Evolutionary conservation across 177 flowering plant species (phyloP).

Genomic region (Vitis hybrid): DNA sequence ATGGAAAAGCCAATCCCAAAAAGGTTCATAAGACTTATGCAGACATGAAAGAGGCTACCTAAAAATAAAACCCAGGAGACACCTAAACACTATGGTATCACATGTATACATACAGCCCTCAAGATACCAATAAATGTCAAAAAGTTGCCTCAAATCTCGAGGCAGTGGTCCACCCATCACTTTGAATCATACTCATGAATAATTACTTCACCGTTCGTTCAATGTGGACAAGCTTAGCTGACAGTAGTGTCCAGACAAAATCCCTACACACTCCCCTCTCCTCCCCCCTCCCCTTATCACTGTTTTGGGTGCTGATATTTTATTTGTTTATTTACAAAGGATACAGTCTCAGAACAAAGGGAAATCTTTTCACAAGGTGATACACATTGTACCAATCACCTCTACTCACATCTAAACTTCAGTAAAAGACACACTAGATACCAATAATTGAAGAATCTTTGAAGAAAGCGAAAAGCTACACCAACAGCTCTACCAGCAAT

Average conservation of each 20-base stretch:
- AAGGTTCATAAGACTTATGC: too few species aligned
- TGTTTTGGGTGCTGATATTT: neutral
- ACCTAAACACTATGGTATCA: neutral
- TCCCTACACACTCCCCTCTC: too few species aligned
- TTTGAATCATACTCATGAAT: neutral
- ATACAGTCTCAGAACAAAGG: too few species aligned
- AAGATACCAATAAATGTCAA: conserved; percentile 6
- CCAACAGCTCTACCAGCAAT: neutral
- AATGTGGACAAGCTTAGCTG: neutral
- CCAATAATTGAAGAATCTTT: conserved; percentile 14
- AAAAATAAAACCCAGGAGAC: neutral
- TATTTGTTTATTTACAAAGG: neutral
- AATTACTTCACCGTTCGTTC: neutral
- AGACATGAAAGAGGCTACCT: too few species aligned
- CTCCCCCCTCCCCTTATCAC: neutral
- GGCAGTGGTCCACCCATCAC: conserved; percentile 1
- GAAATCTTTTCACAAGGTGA: neutral
- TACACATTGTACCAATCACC: neutral
- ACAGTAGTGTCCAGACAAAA: too few species aligned
- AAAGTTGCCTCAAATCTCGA: conserved; percentile 17
- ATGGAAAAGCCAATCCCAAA: too few species aligned
- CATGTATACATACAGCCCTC: conserved; percentile 7
- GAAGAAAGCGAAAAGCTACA: conserved; percentile 4
- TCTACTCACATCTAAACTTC: neutral
- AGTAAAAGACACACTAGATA: conserved; percentile 8